Percentiles rank a stretch among this genome's conserved stretches.
Conservation (phyloP, 352 stramenopile genomes). For the Globisporangium megalacanthum region DNA sequence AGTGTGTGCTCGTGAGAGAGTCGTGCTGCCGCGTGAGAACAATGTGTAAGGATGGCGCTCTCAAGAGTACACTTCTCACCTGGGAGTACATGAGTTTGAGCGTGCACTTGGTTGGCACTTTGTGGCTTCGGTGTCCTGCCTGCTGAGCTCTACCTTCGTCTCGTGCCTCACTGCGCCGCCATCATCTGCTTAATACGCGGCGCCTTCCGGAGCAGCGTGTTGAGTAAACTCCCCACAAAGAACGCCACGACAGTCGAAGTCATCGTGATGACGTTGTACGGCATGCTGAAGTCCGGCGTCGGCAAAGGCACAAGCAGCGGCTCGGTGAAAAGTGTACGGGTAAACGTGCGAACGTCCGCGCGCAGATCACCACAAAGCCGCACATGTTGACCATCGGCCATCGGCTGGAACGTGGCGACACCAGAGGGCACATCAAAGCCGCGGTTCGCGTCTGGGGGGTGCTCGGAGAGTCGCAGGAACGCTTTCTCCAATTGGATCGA, state of each 20-base stretch:
- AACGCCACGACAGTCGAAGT: slow-evolving; percentile 87
- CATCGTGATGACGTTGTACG: slow-evolving; percentile 90
- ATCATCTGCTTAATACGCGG: slow-evolving; percentile 70
- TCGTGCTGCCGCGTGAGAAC: slow-evolving; percentile 1
- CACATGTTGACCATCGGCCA: neutral
- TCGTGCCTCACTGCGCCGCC: slow-evolving; percentile 3
- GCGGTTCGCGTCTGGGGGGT: slow-evolving; percentile 82
- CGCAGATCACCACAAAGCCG: slow-evolving; percentile 11
- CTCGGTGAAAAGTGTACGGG: slow-evolving; percentile 63
- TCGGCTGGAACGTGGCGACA: slow-evolving; percentile 38
- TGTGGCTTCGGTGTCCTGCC: neutral
- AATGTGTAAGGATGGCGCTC: neutral
- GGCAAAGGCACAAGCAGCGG: slow-evolving; percentile 76
- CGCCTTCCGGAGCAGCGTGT: slow-evolving; percentile 66
- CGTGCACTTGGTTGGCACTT: neutral
- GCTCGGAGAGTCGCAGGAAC: slow-evolving; percentile 77
- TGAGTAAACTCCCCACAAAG: slow-evolving; percentile 82
- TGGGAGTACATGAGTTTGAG: neutral
- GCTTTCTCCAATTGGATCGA: slow-evolving; percentile 78
- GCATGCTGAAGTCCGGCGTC: slow-evolving; percentile 88
- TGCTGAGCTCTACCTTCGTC: neutral
- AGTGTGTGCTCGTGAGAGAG: slow-evolving; percentile 4
- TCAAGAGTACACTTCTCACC: neutral
- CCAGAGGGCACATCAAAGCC: slow-evolving; percentile 77
- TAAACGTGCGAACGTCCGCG: slow-evolving; percentile 9